Percentiles rank a stretch among this genome's conserved stretches.
Evolutionary conservation across 352 stramenopile species (phyloP).

Genomic region (Globisporangium canariense): DNA sequence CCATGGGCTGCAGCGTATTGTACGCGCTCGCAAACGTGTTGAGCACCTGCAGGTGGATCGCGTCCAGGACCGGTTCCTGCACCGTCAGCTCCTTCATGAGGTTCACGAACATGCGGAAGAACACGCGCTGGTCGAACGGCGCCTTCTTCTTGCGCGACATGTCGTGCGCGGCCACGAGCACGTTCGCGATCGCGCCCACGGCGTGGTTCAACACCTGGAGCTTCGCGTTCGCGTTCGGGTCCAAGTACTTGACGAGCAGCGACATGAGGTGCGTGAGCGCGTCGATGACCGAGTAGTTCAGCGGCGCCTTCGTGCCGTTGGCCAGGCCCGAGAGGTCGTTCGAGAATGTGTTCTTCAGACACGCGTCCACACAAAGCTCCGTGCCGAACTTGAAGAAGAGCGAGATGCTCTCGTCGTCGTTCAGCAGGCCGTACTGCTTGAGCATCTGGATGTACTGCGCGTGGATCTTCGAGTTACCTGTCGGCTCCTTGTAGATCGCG

Average conservation of each 20-base stretch:
- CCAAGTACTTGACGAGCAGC: conserved; percentile 95
- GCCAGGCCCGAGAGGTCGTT: conserved; percentile 33
- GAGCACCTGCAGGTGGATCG: conserved; percentile 93
- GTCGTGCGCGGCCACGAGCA: conserved; percentile 89
- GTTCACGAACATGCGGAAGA: conserved; percentile 98
- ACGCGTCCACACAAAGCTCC: conserved; percentile 96
- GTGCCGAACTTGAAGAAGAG: conserved; percentile 96
- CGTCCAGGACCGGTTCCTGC: conserved; percentile 91
- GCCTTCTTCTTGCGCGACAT: conserved; percentile 80
- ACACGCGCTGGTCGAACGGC: conserved; percentile 97
- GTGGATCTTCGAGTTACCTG: conserved; percentile 93
- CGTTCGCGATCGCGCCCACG: conserved; percentile 92
- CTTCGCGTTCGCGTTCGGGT: conserved; percentile 72
- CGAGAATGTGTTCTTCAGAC: conserved; percentile 83
- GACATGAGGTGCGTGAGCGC: conserved; percentile 95
- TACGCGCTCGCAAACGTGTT: conserved; percentile 97
- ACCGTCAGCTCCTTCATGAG: conserved; percentile 97
- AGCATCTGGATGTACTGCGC: conserved; percentile 97
- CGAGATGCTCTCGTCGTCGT: conserved; percentile 95
- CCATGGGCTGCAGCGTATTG: conserved; percentile 95
- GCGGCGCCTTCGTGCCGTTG: conserved; percentile 40
- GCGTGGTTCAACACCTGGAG: conserved; percentile 94
- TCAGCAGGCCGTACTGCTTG: conserved; percentile 94
- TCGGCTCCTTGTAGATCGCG: conserved; percentile 93
- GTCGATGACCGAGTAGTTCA: conserved; percentile 95